These are phyloP conservation scores for Auricularia heimuer DNA, from an alignment of 768 basidiomycete genomes.

Conservation along the genomic window DNA sequence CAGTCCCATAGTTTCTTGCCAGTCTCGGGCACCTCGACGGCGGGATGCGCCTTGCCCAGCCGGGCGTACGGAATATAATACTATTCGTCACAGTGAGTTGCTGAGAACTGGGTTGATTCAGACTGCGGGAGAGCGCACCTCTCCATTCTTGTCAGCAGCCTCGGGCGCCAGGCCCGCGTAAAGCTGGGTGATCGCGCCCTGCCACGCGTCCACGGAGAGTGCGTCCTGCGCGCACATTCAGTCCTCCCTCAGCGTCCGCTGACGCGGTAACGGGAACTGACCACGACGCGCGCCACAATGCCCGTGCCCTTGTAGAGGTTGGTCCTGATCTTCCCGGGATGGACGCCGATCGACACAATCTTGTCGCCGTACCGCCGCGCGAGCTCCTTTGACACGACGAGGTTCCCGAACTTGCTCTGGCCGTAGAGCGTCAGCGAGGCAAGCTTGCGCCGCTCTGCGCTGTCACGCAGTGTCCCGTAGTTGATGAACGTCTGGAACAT, in stretches of 20 bases:
- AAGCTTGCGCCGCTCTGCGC: conserved; percentile 21
- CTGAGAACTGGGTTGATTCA: not conserved
- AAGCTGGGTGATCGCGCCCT: conserved; percentile 12
- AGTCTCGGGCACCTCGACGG: conserved; percentile 25
- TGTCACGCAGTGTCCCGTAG: conserved; percentile 33
- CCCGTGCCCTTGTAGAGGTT: conserved; percentile 3
- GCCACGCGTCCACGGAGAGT: not conserved
- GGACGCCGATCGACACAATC: conserved; percentile 6
- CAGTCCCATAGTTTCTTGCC: conserved; percentile 35
- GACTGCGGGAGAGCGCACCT: not conserved
- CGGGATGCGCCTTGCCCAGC: conserved; percentile 22
- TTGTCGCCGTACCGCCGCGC: conserved; percentile 7
- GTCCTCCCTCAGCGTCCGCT: too few species aligned
- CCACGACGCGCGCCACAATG: conserved; percentile 4
- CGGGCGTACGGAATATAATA: conserved; percentile 41
- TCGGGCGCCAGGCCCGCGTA: conserved; percentile 11
- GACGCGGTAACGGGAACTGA: conserved; percentile 2
- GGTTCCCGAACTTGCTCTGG: conserved; percentile 17
- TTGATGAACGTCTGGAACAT: conserved; percentile 18
- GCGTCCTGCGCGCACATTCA: not conserved
- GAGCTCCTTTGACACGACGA: conserved; percentile 5
- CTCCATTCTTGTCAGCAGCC: conserved; percentile 5
- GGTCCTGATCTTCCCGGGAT: conserved; percentile 5
- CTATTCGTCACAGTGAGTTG: conserved; percentile 14
- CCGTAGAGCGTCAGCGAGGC: conserved; percentile 19